phyloP scores from a whole-genome alignment of 345 rosid genomes.

The Eucalyptus brandiana region DNA sequence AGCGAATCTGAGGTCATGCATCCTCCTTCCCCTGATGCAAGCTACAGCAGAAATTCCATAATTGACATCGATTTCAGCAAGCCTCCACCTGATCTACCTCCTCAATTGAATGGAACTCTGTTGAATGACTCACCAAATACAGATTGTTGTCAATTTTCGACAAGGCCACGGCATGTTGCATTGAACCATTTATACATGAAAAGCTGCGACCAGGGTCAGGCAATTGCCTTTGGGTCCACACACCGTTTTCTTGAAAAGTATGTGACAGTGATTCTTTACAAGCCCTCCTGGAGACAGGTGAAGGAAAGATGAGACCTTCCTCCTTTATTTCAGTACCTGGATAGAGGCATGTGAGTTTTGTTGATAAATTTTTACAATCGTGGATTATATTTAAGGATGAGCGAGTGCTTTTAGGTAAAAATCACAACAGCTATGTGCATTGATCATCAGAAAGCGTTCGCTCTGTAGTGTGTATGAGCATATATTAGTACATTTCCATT shows the following conservation, averaged over 20 bases:
- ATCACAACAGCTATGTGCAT: background rate
- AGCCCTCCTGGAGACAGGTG: background rate
- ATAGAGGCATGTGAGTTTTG: background rate
- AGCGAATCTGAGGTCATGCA: slow-evolving; percentile 28
- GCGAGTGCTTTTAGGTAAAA: background rate
- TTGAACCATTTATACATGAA: background rate
- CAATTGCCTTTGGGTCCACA: background rate
- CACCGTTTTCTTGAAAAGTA: slow-evolving; percentile 1
- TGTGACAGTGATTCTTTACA: slow-evolving; percentile 6
- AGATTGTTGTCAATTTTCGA: background rate
- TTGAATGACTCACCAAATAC: background rate
- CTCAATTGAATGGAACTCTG: slow-evolving; percentile 21
- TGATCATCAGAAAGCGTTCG: background rate
- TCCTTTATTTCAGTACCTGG: background rate
- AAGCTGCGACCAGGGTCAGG: background rate
- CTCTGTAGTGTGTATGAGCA: background rate
- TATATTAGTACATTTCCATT: background rate
- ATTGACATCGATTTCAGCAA: slow-evolving; percentile 29
- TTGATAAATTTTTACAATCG: background rate
- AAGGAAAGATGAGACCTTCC: background rate
- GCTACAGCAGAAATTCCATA: slow-evolving; percentile 25
- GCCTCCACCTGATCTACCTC: slow-evolving; percentile 51
- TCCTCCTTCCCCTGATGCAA: slow-evolving; percentile 50
- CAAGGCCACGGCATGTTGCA: slow-evolving; percentile 18
- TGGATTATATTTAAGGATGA: background rate